Base-by-base conservation (phyloP, 208 protist species). In the Leptomonas pyrrhocoris region DNA sequence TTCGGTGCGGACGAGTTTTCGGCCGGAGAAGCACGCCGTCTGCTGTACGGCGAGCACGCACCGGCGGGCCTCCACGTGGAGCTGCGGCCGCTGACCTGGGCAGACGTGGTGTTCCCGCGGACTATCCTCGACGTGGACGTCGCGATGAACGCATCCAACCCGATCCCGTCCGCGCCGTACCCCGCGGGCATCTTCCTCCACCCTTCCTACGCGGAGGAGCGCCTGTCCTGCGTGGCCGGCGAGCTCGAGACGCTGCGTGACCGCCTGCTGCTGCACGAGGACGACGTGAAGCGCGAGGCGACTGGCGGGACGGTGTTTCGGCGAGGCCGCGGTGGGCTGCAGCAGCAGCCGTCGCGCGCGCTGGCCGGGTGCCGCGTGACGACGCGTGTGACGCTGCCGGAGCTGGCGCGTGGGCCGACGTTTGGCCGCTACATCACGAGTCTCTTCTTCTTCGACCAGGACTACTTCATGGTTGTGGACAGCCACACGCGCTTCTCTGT, bases 391-490 rank as follows among this genome's bases (percentile, higher is more conserved):
- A 65, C 84, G 48, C 19, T 62, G 1, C 58, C 77, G 23, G 65
- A 18, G 27, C 60, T 60, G 13, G 90, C 92, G 38, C 86, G 69
- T 11, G 94, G 94, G 4, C 93, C 93, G 16, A 95, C 87, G 2
- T 94, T 82, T 65, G 87, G 81, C 25, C 80, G 91, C 19, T 94
- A 94, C 77, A 40, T 96, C 18, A 84, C 88, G 43, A 88, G 78
- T 42, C 73, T 94, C 6, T 81, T 96, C 46, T 94, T 81, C 64
- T 78, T 73, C 49, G 74, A 86, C 58, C 84, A 96, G 60, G 87
- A 96, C 69, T 94, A 90, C 75, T 93, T 80, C 63, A 91, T 96
- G 85, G 79, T 95, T 27, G 45, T 96, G 23, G 92, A 96, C 77
- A 89, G 81, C 50, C 92, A 96, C 84, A 88, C 78, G 4, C 83